These are phyloP conservation scores for Wickerhamomyces alni DNA, from an alignment of 805 yeast genomes.

Conservation along the genomic window DNA sequence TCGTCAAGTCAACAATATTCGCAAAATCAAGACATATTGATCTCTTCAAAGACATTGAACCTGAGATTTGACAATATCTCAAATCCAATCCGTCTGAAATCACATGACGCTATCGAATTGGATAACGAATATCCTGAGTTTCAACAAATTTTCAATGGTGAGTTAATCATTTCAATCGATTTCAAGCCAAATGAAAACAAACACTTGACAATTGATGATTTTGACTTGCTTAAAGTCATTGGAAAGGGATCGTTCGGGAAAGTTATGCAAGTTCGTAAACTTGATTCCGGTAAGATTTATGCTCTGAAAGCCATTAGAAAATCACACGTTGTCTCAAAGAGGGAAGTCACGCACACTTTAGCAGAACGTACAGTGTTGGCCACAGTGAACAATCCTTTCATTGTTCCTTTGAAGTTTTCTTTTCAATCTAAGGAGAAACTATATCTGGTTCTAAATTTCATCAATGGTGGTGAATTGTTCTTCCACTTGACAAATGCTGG, in stretches of 20 bases:
- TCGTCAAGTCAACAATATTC: neutral
- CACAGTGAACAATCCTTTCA: slow-evolving; percentile 88
- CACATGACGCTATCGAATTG: slow-evolving; percentile 52
- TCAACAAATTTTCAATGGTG: slow-evolving; percentile 31
- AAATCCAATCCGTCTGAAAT: slow-evolving; percentile 52
- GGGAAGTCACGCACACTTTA: slow-evolving; percentile 92
- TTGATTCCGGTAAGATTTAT: slow-evolving; percentile 90
- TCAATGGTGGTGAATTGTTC: slow-evolving; percentile 95
- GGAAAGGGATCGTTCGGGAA: slow-evolving; percentile 99
- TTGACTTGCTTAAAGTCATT: slow-evolving; percentile 87
- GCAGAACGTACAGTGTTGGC: slow-evolving; percentile 96
- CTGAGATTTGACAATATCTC: slow-evolving; percentile 46
- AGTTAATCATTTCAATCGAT: slow-evolving; percentile 57
- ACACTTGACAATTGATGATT: slow-evolving; percentile 81
- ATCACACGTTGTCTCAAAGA: slow-evolving; percentile 87
- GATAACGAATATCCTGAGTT: slow-evolving; percentile 25
- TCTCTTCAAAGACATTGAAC: slow-evolving; percentile 65
- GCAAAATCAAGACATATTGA: slow-evolving; percentile 53
- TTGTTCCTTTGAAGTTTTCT: slow-evolving; percentile 92
- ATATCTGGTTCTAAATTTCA: slow-evolving; percentile 84
- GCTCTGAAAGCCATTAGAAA: slow-evolving; percentile 92
- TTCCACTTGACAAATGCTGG: slow-evolving; percentile 92
- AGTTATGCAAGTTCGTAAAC: slow-evolving; percentile 97
- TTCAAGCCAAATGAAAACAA: slow-evolving; percentile 62
- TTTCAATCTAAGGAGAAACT: slow-evolving; percentile 97